A percentile compares a stretch with the other conserved stretches of the same genome.
Evolutionary conservation across 2,329 filamentous ascomycete genomes (phyloP).

Genomic region (Fusarium brachygibbosum): DNA sequence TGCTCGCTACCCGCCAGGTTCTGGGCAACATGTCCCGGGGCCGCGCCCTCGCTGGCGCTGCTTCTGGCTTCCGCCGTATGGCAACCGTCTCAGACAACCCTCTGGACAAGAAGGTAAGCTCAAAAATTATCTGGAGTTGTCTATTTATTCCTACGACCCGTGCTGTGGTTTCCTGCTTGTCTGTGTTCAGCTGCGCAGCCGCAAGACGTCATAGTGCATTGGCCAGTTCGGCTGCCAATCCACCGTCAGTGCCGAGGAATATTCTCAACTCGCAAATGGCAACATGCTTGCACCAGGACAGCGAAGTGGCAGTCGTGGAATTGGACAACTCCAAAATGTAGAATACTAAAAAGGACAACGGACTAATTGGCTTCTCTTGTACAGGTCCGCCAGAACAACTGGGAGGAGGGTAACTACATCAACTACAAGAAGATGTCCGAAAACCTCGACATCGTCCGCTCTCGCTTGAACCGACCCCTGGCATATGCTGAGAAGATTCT

Average conservation of each 20-base stretch:
- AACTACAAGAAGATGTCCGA: slow-evolving; percentile 99
- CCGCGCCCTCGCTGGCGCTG: slow-evolving; percentile 66
- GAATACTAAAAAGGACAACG: not conserved
- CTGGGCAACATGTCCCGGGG: slow-evolving; percentile 74
- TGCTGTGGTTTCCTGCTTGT: not conserved
- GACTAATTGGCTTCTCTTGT: slow-evolving; percentile 37
- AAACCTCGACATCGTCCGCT: slow-evolving; percentile 91
- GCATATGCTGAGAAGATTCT: slow-evolving; percentile 98
- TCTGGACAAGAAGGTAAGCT: slow-evolving; percentile 86
- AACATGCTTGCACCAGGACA: slow-evolving; percentile 1
- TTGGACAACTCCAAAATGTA: not conserved
- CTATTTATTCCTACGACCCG: not conserved
- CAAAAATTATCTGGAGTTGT: not conserved
- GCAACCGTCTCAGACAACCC: slow-evolving; percentile 88
- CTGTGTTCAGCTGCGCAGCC: slow-evolving; percentile 3
- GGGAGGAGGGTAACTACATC: slow-evolving; percentile 96
- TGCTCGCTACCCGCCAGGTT: slow-evolving; percentile 80
- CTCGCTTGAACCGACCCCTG: slow-evolving; percentile 90
- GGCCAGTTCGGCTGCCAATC: slow-evolving; percentile 22
- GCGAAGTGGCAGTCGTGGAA: not conserved
- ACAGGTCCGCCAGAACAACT: slow-evolving; percentile 92
- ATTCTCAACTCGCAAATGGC: not conserved
- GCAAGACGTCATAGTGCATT: slow-evolving; percentile 34
- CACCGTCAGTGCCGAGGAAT: slow-evolving; percentile 17
- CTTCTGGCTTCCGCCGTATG: slow-evolving; percentile 77